Evolutionary conservation across 1,139 yeast species (phyloP).

Genomic region (Saccharomyces pastorianus): DNA sequence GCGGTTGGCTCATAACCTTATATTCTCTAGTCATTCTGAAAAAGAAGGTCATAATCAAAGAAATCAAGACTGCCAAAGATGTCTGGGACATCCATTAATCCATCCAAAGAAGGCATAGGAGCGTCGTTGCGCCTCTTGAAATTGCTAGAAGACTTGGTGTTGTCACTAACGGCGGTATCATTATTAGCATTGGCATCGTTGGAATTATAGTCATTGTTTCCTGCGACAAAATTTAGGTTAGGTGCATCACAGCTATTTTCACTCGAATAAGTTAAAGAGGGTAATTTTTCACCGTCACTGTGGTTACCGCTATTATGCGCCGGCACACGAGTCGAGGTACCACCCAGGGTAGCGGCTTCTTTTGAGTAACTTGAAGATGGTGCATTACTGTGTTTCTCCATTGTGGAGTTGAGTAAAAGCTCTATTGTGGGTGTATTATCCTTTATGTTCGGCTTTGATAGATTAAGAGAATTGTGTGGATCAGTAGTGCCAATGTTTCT

Average conservation of each 20-base stretch:
- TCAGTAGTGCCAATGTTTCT: neutral
- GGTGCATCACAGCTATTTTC: neutral
- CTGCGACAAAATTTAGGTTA: neutral
- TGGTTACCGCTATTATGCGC: neutral
- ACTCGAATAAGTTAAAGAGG: neutral
- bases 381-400: neutral
- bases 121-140: neutral
- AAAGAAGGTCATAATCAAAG: conserved; percentile 25
- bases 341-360: neutral
- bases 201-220: neutral
- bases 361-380: neutral
- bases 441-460: neutral
- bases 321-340: neutral
- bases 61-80: conserved; percentile 21
- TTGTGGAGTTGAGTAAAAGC: neutral
- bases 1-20: too few species aligned
- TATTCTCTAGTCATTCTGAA: conserved; percentile 14
- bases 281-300: neutral
- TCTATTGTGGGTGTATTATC: neutral
- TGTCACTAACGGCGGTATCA: conserved; percentile 3
- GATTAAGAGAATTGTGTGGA: neutral
- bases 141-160: neutral
- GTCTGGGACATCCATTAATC: conserved; percentile 13
- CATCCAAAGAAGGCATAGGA: conserved; percentile 3
- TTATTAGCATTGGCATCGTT: neutral